Base-by-base conservation (phyloP, 1,139 yeast genomes). In the Saccharomyces hybrid region DNA sequence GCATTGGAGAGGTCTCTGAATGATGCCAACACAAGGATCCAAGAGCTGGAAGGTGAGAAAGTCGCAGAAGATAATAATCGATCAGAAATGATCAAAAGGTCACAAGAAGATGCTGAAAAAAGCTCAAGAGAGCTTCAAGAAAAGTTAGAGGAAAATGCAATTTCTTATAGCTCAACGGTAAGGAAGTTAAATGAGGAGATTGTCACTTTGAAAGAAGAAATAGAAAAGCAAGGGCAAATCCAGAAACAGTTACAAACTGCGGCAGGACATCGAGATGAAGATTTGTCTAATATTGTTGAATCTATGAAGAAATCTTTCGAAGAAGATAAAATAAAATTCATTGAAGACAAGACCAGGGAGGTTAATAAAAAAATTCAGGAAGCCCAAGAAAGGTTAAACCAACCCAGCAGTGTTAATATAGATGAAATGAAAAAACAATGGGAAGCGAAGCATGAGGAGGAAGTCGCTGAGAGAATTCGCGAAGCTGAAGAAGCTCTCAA, bases 401-500 rank as follows among this genome's bases (percentile, higher is more conserved):
- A 63, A 50, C 55, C 59, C 50, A 53, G 58, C 50, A 34, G 61
- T 26, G 9, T 48, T 13, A 56, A 60, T 50, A 31, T 52, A 11
- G 57, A 55, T 5, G 50, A 41, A 3, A 42, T 64, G 13, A 62
- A 55, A 51, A 58, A 56, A 31, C 50, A 62, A 51, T 56, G 64
- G 62, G 67, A 66, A 53, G 59, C 59, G 6, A 65, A 64, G 34
- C 63, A 64, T 50, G 69, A 67, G 38, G 55, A 49, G n/a, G 60
- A 63, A 14, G 50, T 61, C 4, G 52, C 54, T 4, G 50, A 56
- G 25, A 56, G 62, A 30, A 57, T 64, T 16, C 57, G 61, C 11
- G 63, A 56, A 46, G 71, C 70, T 8, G 56, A 65, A 13, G 71
- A 70, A 47, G 59, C 59, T 13, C 53, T 63, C 49, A 70, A 69